phyloP scores from a whole-genome alignment of 345 rosid genomes.

The Eucalyptus urophylla region DNA sequence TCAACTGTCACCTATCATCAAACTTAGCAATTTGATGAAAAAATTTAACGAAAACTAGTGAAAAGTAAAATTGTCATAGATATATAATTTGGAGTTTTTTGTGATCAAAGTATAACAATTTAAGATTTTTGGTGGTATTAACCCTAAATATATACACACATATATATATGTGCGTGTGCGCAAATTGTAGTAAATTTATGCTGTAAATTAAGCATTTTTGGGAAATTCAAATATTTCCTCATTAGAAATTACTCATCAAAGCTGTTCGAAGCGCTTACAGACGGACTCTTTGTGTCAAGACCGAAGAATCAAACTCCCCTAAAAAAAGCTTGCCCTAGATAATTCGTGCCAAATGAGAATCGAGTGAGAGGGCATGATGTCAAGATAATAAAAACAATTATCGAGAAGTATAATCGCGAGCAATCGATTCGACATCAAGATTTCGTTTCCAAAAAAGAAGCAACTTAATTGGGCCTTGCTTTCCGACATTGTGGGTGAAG shows the following conservation, averaged over 20 bases:
- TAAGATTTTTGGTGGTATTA: accelerated
- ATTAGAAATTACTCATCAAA: too few species aligned
- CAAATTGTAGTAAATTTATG: neutral
- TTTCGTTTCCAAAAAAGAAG: too few species aligned
- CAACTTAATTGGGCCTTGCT: neutral
- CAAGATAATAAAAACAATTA: neutral
- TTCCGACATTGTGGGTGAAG: neutral
- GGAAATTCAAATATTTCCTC: neutral
- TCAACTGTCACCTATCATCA: too few species aligned
- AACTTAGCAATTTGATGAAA: accelerated
- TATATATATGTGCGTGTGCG: accelerated
- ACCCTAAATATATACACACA: too few species aligned
- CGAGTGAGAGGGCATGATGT: neutral
- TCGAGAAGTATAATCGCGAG: neutral
- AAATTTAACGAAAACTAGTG: too few species aligned
- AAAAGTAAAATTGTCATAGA: accelerated
- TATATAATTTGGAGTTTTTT: too few species aligned
- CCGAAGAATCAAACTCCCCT: too few species aligned
- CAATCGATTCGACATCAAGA: neutral
- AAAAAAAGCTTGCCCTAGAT: too few species aligned
- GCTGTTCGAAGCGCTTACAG: accelerated
- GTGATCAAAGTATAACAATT: too few species aligned
- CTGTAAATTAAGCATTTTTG: neutral
- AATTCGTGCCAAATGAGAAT: too few species aligned
- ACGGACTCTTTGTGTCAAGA: accelerated